These are phyloP conservation scores for Hypericum perforatum DNA, from an alignment of 345 rosid genomes.

Conservation along the genomic window DNA sequence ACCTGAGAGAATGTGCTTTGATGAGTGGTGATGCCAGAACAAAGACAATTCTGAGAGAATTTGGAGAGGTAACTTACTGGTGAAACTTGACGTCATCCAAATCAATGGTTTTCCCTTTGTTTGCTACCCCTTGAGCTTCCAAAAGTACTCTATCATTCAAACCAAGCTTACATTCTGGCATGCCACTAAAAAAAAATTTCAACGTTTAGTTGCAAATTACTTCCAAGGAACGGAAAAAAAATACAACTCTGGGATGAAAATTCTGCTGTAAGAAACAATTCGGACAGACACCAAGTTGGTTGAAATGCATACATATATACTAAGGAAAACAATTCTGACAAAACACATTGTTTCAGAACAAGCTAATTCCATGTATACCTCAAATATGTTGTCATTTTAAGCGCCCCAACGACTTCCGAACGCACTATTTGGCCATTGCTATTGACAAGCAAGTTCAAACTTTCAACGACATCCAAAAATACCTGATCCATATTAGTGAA, in stretches of 20 bases:
- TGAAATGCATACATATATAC: too few relatives aligned
- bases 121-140: conserved; percentile 93
- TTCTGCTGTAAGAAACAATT: too few relatives aligned
- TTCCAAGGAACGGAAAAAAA: too few relatives aligned
- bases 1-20: conserved; percentile 30
- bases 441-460: conserved; percentile 88
- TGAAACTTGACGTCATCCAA: conserved; percentile 95
- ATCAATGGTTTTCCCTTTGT: conserved; percentile 94
- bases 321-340: too few relatives aligned
- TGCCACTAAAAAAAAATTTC: conserved; percentile 47
- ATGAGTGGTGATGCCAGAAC: background rate
- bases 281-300: too few relatives aligned
- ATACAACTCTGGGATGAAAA: too few relatives aligned
- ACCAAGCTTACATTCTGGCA: conserved; percentile 98
- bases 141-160: conserved; percentile 82
- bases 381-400: conserved; percentile 93
- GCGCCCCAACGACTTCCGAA: conserved; percentile 94
- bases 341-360: too few relatives aligned
- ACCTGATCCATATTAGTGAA: conserved; percentile 39
- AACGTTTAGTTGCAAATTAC: background rate
- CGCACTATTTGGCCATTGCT: conserved; percentile 89
- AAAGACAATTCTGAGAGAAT: conserved; percentile 12
- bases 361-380: conserved; percentile 28
- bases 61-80: conserved; percentile 42
- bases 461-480: conserved; percentile 91